phyloP scores from a whole-genome alignment of 495 filamentous ascomycete genomes.

The Lentithecium fluviatile region DNA sequence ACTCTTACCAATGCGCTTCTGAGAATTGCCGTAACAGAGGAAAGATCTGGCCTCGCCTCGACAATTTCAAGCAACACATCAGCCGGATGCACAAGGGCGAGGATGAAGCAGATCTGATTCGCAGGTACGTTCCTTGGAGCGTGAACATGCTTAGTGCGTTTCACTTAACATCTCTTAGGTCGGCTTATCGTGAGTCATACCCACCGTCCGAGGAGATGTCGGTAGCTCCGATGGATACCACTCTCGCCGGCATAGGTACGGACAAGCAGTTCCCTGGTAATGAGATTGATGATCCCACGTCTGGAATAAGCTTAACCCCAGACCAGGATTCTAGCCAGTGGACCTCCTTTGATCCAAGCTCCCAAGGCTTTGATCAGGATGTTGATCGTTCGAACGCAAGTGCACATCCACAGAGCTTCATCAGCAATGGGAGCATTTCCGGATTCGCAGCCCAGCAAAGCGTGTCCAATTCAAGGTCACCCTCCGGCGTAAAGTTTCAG shows the following conservation, averaged over 20 bases:
- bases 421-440: not conserved
- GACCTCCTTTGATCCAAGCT: constrained; percentile 20
- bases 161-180: constrained; percentile 1
- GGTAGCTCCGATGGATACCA: constrained; percentile 34
- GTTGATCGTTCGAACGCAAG: constrained; percentile 18
- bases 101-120: constrained; percentile 53
- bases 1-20: constrained; percentile 67
- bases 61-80: constrained; percentile 90
- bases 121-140: constrained; percentile 47
- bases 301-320: constrained; percentile 33
- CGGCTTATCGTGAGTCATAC: not conserved
- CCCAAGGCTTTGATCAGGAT: constrained; percentile 25
- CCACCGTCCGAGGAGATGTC: constrained; percentile 7
- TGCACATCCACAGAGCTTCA: not conserved
- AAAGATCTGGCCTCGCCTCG: constrained; percentile 83
- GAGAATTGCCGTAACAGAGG: constrained; percentile 61
- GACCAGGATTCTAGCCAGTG: constrained; percentile 23
- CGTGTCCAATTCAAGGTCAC: not conserved
- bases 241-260: constrained; percentile 31
- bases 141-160: not conserved
- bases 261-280: constrained; percentile 25
- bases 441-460: not conserved
- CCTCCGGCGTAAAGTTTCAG: not conserved
- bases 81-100: constrained; percentile 69
- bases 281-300: constrained; percentile 22